Evolutionary conservation across 352 stramenopile genomes (phyloP).

Genomic region (Phytophthora citricola): DNA sequence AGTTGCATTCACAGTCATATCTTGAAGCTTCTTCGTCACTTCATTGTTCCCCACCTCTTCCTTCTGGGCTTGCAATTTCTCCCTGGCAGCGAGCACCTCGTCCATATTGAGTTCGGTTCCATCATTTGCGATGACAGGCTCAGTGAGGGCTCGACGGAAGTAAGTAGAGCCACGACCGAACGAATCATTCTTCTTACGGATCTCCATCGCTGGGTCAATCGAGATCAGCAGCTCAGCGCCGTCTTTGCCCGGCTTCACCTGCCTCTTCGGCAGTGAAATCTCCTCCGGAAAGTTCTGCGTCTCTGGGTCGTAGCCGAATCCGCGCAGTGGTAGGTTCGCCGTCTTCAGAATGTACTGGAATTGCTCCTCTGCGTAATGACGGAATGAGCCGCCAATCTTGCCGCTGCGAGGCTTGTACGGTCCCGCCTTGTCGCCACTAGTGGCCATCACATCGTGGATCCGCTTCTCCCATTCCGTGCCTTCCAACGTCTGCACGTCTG

Average conservation of each 20-base stretch:
- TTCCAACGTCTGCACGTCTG: constrained; percentile 63
- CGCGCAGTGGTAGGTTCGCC: constrained; percentile 75
- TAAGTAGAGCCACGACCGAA: constrained; percentile 83
- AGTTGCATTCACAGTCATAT: constrained; percentile 15
- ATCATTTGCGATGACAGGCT: constrained; percentile 83
- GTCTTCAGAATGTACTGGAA: constrained; percentile 85
- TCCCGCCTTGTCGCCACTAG: constrained; percentile 64
- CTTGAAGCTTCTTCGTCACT: constrained; percentile 22
- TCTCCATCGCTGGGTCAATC: constrained; percentile 64
- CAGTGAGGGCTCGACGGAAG: constrained; percentile 76
- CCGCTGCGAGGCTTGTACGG: constrained; percentile 86
- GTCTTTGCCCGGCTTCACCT: constrained; percentile 79
- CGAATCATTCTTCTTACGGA: constrained; percentile 81
- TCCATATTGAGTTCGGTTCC: constrained; percentile 87
- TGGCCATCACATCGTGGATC: constrained; percentile 69
- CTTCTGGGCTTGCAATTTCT: constrained; percentile 43
- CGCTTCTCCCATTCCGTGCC: constrained; percentile 79
- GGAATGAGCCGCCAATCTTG: constrained; percentile 87
- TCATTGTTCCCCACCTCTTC: constrained; percentile 37
- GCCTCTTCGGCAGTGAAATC: constrained; percentile 75
- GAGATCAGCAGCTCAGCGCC: constrained; percentile 66
- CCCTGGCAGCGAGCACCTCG: constrained; percentile 70
- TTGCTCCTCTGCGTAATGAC: constrained; percentile 84
- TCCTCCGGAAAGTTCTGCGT: constrained; percentile 81
- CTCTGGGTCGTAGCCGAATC: constrained; percentile 87